Evolutionary conservation across 1,284 basidiomycete genomes (phyloP).

Genomic region (Chondrostereum purpureum): DNA sequence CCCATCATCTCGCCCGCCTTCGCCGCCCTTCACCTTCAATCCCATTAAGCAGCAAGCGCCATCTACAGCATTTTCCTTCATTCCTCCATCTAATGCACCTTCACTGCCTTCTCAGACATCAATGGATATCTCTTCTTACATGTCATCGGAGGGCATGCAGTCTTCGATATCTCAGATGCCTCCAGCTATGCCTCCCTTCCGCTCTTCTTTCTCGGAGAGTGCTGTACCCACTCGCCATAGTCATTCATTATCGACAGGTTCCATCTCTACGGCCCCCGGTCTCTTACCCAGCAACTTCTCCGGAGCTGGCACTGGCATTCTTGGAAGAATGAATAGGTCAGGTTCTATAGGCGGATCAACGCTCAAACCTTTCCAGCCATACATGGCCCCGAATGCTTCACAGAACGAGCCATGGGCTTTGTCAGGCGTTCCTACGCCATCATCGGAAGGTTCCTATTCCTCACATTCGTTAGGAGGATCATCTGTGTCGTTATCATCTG

Average conservation of each 20-base stretch:
- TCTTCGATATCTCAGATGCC: constrained; percentile 8
- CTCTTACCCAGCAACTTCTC: constrained; percentile 19
- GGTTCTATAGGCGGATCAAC: constrained; percentile 47
- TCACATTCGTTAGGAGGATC: neutral
- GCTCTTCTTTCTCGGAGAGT: constrained; percentile 34
- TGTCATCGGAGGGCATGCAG: neutral
- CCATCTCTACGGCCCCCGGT: constrained; percentile 15
- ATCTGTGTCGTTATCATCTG: neutral
- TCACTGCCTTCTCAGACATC: constrained; percentile 1
- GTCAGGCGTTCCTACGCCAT: neutral
- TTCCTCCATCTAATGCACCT: constrained; percentile 1
- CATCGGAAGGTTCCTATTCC: neutral
- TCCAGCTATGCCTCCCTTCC: constrained; percentile 27
- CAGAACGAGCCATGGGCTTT: neutral
- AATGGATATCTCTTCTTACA: constrained; percentile 1
- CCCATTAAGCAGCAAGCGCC: constrained; percentile 7
- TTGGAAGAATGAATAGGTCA: constrained; percentile 57
- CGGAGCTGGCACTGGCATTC: constrained; percentile 26
- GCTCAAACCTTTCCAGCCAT: constrained; percentile 39
- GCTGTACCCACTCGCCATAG: constrained; percentile 28
- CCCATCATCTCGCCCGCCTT: constrained; percentile 31
- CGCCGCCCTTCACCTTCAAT: constrained; percentile 24
- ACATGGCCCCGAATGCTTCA: constrained; percentile 14
- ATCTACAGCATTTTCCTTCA: neutral
- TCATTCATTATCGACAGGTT: constrained; percentile 26